These are phyloP conservation scores for Lentinula boryana DNA, from an alignment of 768 basidiomycete species.

Conservation along the genomic window DNA sequence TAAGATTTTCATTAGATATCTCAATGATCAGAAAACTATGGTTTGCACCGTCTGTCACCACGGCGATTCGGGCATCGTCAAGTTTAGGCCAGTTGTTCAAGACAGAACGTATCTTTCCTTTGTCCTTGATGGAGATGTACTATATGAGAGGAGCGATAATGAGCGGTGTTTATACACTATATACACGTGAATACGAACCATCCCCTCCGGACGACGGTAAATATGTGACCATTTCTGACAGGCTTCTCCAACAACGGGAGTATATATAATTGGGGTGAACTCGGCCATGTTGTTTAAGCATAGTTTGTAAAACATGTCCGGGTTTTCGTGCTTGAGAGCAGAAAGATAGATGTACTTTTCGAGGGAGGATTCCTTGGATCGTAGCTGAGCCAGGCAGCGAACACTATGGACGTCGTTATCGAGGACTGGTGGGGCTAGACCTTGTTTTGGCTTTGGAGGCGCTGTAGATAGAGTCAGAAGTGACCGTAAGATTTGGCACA, in stretches of 20 bases:
- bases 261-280: conserved; percentile 80
- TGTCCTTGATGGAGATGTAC: conserved; percentile 80
- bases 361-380: conserved; percentile 65
- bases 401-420: conserved; percentile 44
- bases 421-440: conserved; percentile 56
- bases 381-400: conserved; percentile 65
- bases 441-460: conserved; percentile 38
- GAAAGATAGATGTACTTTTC: conserved; percentile 87
- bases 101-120: conserved; percentile 68
- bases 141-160: conserved; percentile 28
- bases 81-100: conserved; percentile 67
- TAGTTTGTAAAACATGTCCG: conserved; percentile 71
- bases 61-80: conserved; percentile 78
- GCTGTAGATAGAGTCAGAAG: conserved; percentile 20
- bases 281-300: conserved; percentile 68
- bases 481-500: not conserved
- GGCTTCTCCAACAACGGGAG: conserved; percentile 89
- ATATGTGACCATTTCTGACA: conserved; percentile 80
- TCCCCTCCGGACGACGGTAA: conserved; percentile 68
- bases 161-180: conserved; percentile 4
- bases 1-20: conserved; percentile 1
- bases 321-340: conserved; percentile 67
- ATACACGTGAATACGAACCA: conserved; percentile 33
- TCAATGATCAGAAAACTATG: not conserved
- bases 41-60: conserved; percentile 80